These are phyloP conservation scores for Populus alba DNA, from an alignment of 345 rosid species.

Conservation along the genomic window DNA sequence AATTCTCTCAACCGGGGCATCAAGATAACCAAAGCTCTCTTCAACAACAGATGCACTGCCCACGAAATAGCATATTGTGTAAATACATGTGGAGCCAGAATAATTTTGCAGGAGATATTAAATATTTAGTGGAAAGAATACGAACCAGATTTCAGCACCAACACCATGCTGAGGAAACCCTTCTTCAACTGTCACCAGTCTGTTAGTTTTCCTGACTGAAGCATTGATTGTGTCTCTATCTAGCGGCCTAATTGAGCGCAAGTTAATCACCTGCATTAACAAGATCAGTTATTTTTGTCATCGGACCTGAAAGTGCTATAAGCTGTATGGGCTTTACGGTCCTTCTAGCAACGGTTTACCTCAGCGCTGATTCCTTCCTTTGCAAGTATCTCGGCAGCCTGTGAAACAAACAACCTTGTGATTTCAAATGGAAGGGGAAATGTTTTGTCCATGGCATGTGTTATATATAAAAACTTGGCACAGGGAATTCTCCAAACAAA, in stretches of 20 bases:
- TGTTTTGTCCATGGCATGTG: neutral
- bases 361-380: constrained; percentile 87
- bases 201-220: constrained; percentile 91
- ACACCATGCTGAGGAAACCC: constrained; percentile 94
- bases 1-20: constrained; percentile 83
- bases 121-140: constrained; percentile 9
- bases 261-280: constrained; percentile 63
- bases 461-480: neutral
- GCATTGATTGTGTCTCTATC: constrained; percentile 78
- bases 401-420: constrained; percentile 13
- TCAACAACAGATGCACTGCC: constrained; percentile 69
- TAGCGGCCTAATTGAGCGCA: constrained; percentile 83
- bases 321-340: neutral
- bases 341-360: constrained; percentile 40
- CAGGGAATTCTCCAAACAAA: neutral
- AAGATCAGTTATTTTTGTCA: neutral
- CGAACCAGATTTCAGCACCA: constrained; percentile 88
- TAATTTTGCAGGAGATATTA: neutral
- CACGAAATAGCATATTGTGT: constrained; percentile 6
- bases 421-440: neutral
- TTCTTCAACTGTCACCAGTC: constrained; percentile 94
- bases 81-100: neutral
- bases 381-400: constrained; percentile 86
- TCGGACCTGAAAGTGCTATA: neutral
- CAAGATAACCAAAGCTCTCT: constrained; percentile 82